Evolutionary conservation across 768 basidiomycete species (phyloP).

Genomic region (Punctularia strigosozonata): DNA sequence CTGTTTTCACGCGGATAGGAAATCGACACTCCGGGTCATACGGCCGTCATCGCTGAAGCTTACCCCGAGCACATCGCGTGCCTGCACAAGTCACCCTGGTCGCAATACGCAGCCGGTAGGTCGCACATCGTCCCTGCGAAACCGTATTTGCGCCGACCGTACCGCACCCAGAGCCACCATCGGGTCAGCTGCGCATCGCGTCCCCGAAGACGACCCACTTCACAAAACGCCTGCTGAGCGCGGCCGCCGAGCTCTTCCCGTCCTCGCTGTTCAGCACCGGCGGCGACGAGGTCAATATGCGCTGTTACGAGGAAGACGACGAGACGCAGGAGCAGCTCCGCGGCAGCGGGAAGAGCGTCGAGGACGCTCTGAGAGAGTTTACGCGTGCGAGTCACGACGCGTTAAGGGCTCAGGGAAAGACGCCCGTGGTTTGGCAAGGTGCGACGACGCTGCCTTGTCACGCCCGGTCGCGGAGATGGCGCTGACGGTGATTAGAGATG

Average conservation of each 20-base stretch:
- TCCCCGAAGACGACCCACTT: constrained; percentile 49
- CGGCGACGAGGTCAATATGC: constrained; percentile 68
- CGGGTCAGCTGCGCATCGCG: constrained; percentile 73
- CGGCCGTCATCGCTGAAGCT: constrained; percentile 45
- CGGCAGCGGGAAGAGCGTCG: constrained; percentile 38
- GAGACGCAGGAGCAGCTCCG: constrained; percentile 44
- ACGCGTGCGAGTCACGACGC: constrained; percentile 46
- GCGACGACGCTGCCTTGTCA: constrained; percentile 1
- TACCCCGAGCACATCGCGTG: constrained; percentile 75
- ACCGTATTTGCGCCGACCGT: background rate
- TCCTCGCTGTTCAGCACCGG: constrained; percentile 67
- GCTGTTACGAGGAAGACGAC: constrained; percentile 54
- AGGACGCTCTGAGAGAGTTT: constrained; percentile 54
- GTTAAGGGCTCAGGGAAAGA: constrained; percentile 48
- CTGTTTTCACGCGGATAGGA: constrained; percentile 30
- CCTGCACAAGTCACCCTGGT: constrained; percentile 41
- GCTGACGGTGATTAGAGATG: constrained; percentile 34
- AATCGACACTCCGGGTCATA: constrained; percentile 81
- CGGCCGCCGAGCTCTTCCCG: constrained; percentile 39
- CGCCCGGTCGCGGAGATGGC: constrained; percentile 6
- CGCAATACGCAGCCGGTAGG: constrained; percentile 39
- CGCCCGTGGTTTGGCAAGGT: constrained; percentile 78
- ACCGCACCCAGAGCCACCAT: constrained; percentile 43
- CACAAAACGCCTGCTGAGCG: constrained; percentile 36
- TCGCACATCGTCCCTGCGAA: background rate